Evolutionary conservation across 768 basidiomycete genomes (phyloP).

Genomic region (Russula ochroleuca): DNA sequence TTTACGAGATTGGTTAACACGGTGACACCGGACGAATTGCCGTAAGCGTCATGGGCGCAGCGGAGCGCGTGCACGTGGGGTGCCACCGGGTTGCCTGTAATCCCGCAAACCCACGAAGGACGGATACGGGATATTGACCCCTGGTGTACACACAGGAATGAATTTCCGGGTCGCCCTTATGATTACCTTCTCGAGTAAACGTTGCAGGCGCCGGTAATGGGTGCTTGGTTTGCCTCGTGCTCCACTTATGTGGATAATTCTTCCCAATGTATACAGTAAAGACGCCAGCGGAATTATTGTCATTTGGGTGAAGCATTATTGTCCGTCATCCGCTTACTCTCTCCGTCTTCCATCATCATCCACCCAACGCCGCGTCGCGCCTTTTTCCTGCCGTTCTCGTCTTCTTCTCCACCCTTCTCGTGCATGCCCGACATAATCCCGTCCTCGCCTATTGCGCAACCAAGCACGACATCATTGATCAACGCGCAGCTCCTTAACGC

Average conservation of each 20-base stretch:
- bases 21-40: slow-evolving; percentile 2
- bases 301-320: neutral
- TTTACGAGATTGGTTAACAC: neutral
- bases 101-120: neutral
- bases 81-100: slow-evolving; percentile 1
- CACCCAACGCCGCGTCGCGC: slow-evolving; percentile 1
- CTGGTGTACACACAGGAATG: neutral
- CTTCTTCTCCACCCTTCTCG: neutral
- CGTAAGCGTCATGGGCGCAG: slow-evolving; percentile 11
- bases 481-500: slow-evolving; percentile 35
- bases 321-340: slow-evolving; percentile 9
- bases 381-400: neutral
- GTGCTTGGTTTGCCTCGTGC: slow-evolving; percentile 8
- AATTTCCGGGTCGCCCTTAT: neutral
- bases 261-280: slow-evolving; percentile 9
- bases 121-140: neutral
- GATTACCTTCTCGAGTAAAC: neutral
- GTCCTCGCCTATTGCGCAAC: slow-evolving; percentile 3
- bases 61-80: slow-evolving; percentile 8
- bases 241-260: slow-evolving; percentile 10
- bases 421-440: slow-evolving; percentile 14
- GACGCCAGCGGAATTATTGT: slow-evolving; percentile 17
- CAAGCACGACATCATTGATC: neutral
- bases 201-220: neutral
- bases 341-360: slow-evolving; percentile 7